Evolutionary conservation across 2,329 filamentous ascomycete genomes (phyloP).

Genomic region (Thielaviopsis ethacetica): DNA sequence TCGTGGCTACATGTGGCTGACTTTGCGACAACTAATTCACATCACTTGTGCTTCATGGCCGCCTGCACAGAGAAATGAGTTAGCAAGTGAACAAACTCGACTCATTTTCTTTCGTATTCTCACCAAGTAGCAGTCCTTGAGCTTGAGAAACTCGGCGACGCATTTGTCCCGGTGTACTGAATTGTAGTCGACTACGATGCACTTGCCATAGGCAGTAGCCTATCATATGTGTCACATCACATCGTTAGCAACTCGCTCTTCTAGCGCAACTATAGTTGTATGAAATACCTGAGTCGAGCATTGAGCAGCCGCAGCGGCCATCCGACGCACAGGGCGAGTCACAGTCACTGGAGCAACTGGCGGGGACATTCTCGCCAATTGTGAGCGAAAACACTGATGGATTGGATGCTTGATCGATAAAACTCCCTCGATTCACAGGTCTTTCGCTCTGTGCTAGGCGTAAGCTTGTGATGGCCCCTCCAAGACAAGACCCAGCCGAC

Average conservation of each 20-base stretch:
- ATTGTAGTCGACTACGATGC: slow-evolving; percentile 79
- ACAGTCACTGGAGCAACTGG: slow-evolving; percentile 3
- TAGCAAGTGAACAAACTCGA: background rate
- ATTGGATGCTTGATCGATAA: background rate
- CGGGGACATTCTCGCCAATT: background rate
- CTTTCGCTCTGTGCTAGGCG: no score
- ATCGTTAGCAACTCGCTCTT: background rate
- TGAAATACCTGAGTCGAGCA: slow-evolving; percentile 36
- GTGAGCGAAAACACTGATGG: background rate
- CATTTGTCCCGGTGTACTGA: slow-evolving; percentile 86
- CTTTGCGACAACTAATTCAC: background rate
- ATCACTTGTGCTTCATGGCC: background rate
- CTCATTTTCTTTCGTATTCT: background rate
- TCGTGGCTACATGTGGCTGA: background rate
- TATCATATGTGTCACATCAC: slow-evolving; percentile 25
- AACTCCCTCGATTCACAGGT: background rate
- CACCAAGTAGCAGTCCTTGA: slow-evolving; percentile 82
- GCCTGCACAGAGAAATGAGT: background rate
- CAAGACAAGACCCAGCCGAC: background rate
- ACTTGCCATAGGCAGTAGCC: slow-evolving; percentile 80
- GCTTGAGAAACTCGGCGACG: slow-evolving; percentile 59
- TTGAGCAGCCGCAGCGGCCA: slow-evolving; percentile 36
- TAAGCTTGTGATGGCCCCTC: background rate
- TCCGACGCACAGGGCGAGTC: slow-evolving; percentile 35
- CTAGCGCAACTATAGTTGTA: background rate